Evolutionary conservation across 805 yeast species (phyloP).

Genomic region (Starmerella ratchasimensis): DNA sequence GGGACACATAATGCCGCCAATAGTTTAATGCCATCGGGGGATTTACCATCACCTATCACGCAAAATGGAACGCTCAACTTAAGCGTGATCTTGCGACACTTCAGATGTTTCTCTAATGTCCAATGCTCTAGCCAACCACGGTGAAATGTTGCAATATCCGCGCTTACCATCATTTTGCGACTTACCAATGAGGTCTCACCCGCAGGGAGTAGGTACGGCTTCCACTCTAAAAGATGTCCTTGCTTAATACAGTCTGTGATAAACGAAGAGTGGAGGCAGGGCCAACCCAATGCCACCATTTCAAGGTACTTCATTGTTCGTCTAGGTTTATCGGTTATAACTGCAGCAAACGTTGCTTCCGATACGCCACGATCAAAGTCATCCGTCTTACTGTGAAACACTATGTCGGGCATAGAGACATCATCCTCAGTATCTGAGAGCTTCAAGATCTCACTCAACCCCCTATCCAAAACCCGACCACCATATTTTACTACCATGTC

Average conservation of each 20-base stretch:
- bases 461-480: slow-evolving; percentile 7
- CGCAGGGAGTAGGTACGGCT: slow-evolving; percentile 50
- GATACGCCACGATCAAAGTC: slow-evolving; percentile 3
- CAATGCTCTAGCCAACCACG: slow-evolving; percentile 15
- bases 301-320: slow-evolving; percentile 69
- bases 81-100: slow-evolving; percentile 14
- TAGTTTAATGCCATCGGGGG: slow-evolving; percentile 1
- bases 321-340: slow-evolving; percentile 43
- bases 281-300: slow-evolving; percentile 75
- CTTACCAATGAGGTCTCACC: slow-evolving; percentile 44
- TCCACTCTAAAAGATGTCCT: slow-evolving; percentile 31
- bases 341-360: slow-evolving; percentile 42
- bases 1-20: slow-evolving; percentile 12
- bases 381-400: too few species aligned
- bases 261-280: slow-evolving; percentile 51
- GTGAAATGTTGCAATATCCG: slow-evolving; percentile 19
- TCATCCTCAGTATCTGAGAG: slow-evolving; percentile 1
- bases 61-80: slow-evolving; percentile 17
- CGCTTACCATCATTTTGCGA: slow-evolving; percentile 18
- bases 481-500: slow-evolving; percentile 5
- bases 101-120: slow-evolving; percentile 21
- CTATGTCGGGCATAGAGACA: slow-evolving; percentile 8
- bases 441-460: slow-evolving; percentile 4
- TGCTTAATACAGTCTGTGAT: slow-evolving; percentile 32
- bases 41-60: slow-evolving; percentile 4